phyloP scores from a whole-genome alignment of 495 filamentous ascomycete species.

The Trichoderma gamsii region DNA sequence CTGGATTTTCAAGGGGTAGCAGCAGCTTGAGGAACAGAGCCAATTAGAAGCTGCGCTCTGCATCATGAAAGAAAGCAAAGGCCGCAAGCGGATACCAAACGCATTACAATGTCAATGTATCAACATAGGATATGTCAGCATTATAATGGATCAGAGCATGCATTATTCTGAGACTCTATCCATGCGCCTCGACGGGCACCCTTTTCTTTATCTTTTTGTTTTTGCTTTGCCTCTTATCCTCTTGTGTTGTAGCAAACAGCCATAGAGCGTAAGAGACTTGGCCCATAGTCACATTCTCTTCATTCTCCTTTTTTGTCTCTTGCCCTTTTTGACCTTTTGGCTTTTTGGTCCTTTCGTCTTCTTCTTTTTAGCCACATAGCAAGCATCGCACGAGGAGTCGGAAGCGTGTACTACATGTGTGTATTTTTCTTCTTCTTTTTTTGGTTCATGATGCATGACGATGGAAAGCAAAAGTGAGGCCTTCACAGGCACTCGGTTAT shows the following conservation, averaged over 20 bases:
- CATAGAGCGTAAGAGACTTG: not conserved
- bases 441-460: not conserved
- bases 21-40: slow-evolving; percentile 29
- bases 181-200: not conserved
- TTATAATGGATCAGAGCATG: not conserved
- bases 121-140: slow-evolving; percentile 3
- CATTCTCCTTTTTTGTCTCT: not conserved
- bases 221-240: not conserved
- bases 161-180: not conserved
- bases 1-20: slow-evolving; percentile 29
- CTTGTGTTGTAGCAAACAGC: not conserved
- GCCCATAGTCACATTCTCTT: not conserved
- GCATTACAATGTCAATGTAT: not conserved
- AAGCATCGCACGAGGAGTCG: not conserved
- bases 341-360: not conserved
- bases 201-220: not conserved
- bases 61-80: not conserved
- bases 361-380: not conserved
- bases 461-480: not conserved
- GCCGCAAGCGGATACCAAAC: not conserved
- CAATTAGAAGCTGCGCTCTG: slow-evolving; percentile 19
- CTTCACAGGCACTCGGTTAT: not conserved
- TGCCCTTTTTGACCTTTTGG: not conserved
- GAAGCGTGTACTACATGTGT: slow-evolving; percentile 1
- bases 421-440: not conserved